These are phyloP conservation scores for Diplosphaera chodatii DNA, from an alignment of 139 green algal species.

Conservation along the genomic window DNA sequence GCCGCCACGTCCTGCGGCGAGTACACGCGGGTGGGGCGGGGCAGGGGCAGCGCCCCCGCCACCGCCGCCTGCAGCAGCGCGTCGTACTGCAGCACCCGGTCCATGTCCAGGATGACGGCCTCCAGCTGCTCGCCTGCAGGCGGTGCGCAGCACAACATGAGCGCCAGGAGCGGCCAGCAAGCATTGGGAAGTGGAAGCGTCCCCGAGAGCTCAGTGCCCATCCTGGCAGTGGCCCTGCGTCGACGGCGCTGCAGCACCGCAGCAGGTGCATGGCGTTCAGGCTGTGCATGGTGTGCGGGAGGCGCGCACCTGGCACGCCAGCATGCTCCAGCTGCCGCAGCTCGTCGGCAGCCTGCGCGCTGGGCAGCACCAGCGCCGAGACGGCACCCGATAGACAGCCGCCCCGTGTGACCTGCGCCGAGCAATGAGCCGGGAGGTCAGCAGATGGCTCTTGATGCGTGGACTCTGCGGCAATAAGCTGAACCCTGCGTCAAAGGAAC, in stretches of 20 bases:
- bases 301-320: background rate
- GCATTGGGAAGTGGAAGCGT: too few relatives aligned
- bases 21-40: background rate
- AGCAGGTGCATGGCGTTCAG: too few relatives aligned
- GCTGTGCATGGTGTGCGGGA: too few relatives aligned
- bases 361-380: constrained; percentile 25
- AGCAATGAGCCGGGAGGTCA: too few relatives aligned
- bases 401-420: constrained; percentile 31
- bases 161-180: too few relatives aligned
- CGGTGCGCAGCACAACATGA: too few relatives aligned
- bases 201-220: too few relatives aligned
- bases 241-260: too few relatives aligned
- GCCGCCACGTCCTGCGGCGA: background rate
- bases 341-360: constrained; percentile 19
- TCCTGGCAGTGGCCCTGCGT: too few relatives aligned
- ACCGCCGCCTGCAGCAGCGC: background rate
- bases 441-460: too few relatives aligned
- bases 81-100: constrained; percentile 24
- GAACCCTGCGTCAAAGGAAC: too few relatives aligned
- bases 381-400: constrained; percentile 11
- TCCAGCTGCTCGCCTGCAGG: constrained; percentile 12
- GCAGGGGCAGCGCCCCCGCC: background rate
- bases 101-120: constrained; percentile 30
- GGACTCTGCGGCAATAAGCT: too few relatives aligned
- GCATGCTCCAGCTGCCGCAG: constrained; percentile 18